These are phyloP conservation scores for Melocanna baccifera DNA, from an alignment of 176 grass and related monocot species.

Conservation along the genomic window DNA sequence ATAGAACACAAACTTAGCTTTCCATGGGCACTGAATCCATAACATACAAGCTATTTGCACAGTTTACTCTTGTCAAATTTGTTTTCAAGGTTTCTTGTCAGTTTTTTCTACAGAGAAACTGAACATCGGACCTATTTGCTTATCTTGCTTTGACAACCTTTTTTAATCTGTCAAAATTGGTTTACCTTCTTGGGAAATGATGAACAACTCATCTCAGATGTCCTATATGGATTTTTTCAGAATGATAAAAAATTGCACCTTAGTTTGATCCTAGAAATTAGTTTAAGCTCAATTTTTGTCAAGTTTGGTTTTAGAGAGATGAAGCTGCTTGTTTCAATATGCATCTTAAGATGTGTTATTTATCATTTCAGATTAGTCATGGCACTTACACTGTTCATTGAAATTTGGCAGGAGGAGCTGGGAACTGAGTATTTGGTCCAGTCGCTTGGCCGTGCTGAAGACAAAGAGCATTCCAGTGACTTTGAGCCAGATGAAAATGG, in stretches of 20 bases:
- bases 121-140: neutral
- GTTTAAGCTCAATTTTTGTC: neutral
- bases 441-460: slow-evolving; percentile 43
- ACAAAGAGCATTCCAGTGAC: slow-evolving; percentile 46
- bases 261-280: slow-evolving; percentile 41
- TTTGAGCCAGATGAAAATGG: slow-evolving; percentile 54
- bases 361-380: neutral
- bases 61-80: neutral
- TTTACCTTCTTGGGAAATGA: slow-evolving; percentile 32
- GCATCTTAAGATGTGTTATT: neutral
- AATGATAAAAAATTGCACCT: slow-evolving; percentile 59
- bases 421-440: slow-evolving; percentile 50
- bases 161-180: neutral
- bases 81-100: neutral
- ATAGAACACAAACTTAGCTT: neutral
- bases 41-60: neutral
- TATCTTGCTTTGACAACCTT: neutral
- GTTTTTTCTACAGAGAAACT: neutral
- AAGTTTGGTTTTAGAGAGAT: neutral
- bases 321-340: neutral
- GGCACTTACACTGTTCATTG: neutral
- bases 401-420: slow-evolving; percentile 28
- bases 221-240: slow-evolving; percentile 27
- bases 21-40: neutral
- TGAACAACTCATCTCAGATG: slow-evolving; percentile 22